Evolutionary conservation across 257 asterid genomes (phyloP).

Genomic region (Paraleonurus japonicus): DNA sequence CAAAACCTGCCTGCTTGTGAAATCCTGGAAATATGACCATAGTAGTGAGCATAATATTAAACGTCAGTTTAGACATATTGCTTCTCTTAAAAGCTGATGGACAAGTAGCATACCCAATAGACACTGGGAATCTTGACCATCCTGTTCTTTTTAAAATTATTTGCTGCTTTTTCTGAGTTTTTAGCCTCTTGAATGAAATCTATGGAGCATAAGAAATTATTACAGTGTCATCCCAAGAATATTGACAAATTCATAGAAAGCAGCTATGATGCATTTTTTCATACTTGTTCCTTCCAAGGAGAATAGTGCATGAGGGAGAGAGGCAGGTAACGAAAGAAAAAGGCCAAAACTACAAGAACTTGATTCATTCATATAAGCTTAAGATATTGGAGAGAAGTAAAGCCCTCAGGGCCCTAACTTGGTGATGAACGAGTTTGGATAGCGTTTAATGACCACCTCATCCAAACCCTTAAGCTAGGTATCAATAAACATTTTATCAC

Average conservation of each 20-base stretch:
- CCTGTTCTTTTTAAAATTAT: constrained; percentile 54
- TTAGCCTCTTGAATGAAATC: constrained; percentile 91
- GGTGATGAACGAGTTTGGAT: constrained; percentile 10
- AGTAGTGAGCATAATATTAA: constrained; percentile 20
- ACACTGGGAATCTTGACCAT: constrained; percentile 66
- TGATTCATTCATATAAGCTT: neutral
- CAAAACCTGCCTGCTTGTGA: constrained; percentile 77
- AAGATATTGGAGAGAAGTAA: neutral
- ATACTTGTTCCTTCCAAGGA: constrained; percentile 17
- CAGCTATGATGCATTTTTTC: constrained; percentile 19
- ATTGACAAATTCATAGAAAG: constrained; percentile 13
- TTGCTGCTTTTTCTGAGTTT: constrained; percentile 70
- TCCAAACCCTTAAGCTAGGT: neutral
- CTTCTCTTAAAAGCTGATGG: constrained; percentile 25
- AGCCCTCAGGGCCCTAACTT: neutral
- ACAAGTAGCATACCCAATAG: constrained; percentile 65
- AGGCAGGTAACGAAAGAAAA: neutral
- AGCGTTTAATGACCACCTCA: neutral
- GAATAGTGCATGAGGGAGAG: constrained; percentile 3
- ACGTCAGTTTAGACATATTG: neutral
- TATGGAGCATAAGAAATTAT: constrained; percentile 35
- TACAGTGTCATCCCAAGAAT: constrained; percentile 21
- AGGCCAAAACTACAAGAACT: neutral
- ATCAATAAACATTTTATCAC: neutral
- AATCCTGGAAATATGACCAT: constrained; percentile 50